Percentiles rank a stretch among this genome's conserved stretches.
Conservation (phyloP, 2,329 filamentous ascomycete species). For the Chaetomium sp. region DNA sequence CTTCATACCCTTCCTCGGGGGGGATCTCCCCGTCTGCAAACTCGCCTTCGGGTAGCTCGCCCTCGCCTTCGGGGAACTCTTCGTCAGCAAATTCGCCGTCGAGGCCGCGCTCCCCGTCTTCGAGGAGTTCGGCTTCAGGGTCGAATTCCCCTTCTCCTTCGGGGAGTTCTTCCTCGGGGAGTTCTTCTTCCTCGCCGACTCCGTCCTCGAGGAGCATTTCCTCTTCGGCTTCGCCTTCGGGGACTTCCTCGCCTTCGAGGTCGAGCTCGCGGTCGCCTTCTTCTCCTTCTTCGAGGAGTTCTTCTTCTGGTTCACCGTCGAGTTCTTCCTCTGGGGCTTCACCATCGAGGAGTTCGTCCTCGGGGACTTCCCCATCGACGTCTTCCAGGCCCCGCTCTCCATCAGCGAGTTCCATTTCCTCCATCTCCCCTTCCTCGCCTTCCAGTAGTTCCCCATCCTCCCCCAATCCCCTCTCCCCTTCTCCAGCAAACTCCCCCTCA, state of each 20-base stretch:
- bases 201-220: not conserved
- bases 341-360: not conserved
- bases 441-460: not conserved
- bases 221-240: slow-evolving; percentile 5
- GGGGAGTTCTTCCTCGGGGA: not conserved
- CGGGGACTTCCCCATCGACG: not conserved
- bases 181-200: not conserved
- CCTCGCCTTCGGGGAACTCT: not conserved
- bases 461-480: not conserved
- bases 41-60: not conserved
- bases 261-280: not conserved
- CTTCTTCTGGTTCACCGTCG: not conserved
- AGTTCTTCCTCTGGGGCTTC: not conserved
- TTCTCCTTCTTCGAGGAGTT: slow-evolving; percentile 1
- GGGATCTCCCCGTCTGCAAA: not conserved
- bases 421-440: not conserved
- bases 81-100: not conserved
- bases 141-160: not conserved
- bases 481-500: not conserved
- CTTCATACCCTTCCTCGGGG: not conserved
- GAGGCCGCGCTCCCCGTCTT: not conserved
- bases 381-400: not conserved
- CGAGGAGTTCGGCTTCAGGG: not conserved
- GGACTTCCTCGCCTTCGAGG: not conserved
- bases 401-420: not conserved